Evolutionary conservation across 2,329 filamentous ascomycete genomes (phyloP).

Genomic region (Fonsecaea multimorphosa): DNA sequence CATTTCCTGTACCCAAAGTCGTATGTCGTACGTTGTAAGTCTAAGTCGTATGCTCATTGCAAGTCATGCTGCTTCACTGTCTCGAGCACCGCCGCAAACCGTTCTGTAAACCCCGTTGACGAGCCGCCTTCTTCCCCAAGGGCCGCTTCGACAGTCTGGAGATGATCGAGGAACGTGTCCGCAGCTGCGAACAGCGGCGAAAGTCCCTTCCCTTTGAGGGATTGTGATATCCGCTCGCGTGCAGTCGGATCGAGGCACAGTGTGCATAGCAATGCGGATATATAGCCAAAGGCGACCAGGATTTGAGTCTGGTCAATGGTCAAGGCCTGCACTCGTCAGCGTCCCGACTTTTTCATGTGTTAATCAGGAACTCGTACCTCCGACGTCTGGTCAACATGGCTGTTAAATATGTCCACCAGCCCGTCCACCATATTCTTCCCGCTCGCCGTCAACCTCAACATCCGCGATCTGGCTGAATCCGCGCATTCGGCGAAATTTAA

Average conservation of each 20-base stretch:
- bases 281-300: constrained; percentile 84
- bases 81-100: constrained; percentile 27
- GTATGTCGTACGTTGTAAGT: neutral
- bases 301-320: constrained; percentile 72
- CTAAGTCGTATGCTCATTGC: neutral
- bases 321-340: constrained; percentile 51
- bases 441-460: constrained; percentile 50
- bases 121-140: constrained; percentile 25
- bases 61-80: constrained; percentile 18
- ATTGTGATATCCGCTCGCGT: constrained; percentile 49
- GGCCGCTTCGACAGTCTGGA: constrained; percentile 62
- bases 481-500: constrained; percentile 89
- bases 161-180: constrained; percentile 66
- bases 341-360: constrained; percentile 16
- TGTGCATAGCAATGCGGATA: constrained; percentile 83
- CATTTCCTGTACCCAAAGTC: constrained; percentile 19
- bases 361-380: constrained; percentile 63
- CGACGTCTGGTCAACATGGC: constrained; percentile 67
- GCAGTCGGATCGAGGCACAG: constrained; percentile 66
- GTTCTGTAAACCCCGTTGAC: constrained; percentile 27
- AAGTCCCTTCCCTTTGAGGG: constrained; percentile 57
- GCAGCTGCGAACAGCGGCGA: constrained; percentile 61
- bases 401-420: constrained; percentile 70
- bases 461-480: constrained; percentile 61
- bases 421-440: constrained; percentile 59